Evolutionary conservation across 2,329 filamentous ascomycete species (phyloP), one percentile per base, ranked within the genome.

Genomic region (Neobulgaria alba): DNA sequence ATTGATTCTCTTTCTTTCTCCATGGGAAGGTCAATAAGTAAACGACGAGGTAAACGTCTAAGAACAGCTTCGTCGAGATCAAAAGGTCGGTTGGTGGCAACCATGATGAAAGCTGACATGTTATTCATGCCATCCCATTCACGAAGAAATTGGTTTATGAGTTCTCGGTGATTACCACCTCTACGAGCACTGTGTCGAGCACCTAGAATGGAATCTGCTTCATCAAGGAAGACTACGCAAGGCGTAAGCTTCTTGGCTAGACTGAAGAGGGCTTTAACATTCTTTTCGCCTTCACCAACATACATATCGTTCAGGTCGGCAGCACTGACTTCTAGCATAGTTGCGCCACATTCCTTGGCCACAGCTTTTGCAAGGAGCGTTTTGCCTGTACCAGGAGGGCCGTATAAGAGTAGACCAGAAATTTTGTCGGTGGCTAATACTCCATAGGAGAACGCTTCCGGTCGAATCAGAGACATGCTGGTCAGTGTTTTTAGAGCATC

Each of bases 301-400:
- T 86, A 96, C 75, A 93, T 96, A 60, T 95, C 86, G 62, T 95
- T 93, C 53, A 98, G 85, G 50, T 87, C 86, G 2, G 87, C 88
- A 2, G 87, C 90, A 50, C 82, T 89, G 31, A 96, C 79, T 62
- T 96, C 89, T 29, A 98, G 83, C 80, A 72, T 79, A 50, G 77
- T 79, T 29, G 79, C 78, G 14, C 79, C 77, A 48, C 72, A 77
- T 58, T 83, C 76, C 54, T 80, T 81, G 10, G 79, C 79, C 2
- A 83, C 75, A 0, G 79, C 79, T 56, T 81, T 82, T 32, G 79
- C 80, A 5, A 84, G 68, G 32, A 84, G 65, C 1, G 80, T 85
- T 60, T 85, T 85, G 43, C 80, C 80, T 2, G 79, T 88, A 19
- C 88, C 88, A 0, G 88, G 89, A 7, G 88, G 88, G 0, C 88